phyloP scores from a whole-genome alignment of 768 basidiomycete genomes.

The Lactarius vividus region DNA sequence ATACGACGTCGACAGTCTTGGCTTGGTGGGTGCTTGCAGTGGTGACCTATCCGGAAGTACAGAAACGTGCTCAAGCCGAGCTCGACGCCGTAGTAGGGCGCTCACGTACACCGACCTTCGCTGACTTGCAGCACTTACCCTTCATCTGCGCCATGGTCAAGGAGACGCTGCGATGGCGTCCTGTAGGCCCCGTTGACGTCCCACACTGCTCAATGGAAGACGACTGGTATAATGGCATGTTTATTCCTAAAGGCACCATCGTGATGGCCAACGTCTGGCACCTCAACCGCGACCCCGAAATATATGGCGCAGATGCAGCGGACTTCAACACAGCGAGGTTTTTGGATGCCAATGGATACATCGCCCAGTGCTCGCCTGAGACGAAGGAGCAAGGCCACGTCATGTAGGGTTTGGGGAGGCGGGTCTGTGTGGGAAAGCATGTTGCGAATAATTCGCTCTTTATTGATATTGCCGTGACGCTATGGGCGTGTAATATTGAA shows the following conservation, averaged over 20 bases:
- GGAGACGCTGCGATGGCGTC: slow-evolving; percentile 21
- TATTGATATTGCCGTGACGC: slow-evolving; percentile 33
- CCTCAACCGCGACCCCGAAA: slow-evolving; percentile 29
- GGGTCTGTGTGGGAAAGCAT: slow-evolving; percentile 18
- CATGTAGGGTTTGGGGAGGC: slow-evolving; percentile 32
- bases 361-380: slow-evolving; percentile 25
- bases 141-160: slow-evolving; percentile 26
- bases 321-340: slow-evolving; percentile 30
- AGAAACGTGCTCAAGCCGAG: slow-evolving; percentile 9
- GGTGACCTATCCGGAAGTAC: slow-evolving; percentile 11
- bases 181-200: slow-evolving; percentile 12
- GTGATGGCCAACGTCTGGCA: slow-evolving; percentile 34
- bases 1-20: slow-evolving; percentile 2
- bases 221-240: slow-evolving; percentile 31
- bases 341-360: slow-evolving; percentile 29
- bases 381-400: slow-evolving; percentile 33
- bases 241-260: slow-evolving; percentile 38
- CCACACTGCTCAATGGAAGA: slow-evolving; percentile 30
- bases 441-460: slow-evolving; percentile 33
- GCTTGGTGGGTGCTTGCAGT: slow-evolving; percentile 18
- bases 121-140: slow-evolving; percentile 15
- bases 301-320: slow-evolving; percentile 31
- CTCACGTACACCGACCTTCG: slow-evolving; percentile 17
- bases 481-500: slow-evolving; percentile 31
- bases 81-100: slow-evolving; percentile 20